Percentiles rank a stretch among this genome's conserved stretches.
Conservation (phyloP, 192 early-diverging fungal species). For the Physocladia obscura region DNA sequence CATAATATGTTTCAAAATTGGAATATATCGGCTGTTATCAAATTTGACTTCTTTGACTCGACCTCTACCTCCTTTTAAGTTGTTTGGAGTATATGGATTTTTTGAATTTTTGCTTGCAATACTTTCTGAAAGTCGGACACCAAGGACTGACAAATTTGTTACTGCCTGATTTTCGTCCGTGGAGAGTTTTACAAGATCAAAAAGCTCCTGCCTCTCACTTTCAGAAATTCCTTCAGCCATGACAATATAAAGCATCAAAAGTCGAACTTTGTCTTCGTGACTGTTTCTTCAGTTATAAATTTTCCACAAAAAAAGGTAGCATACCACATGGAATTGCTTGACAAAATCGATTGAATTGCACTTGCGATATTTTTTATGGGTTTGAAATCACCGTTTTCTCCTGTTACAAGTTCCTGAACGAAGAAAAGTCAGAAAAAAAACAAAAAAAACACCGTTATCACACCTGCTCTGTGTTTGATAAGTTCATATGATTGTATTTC, state of each 20-base stretch:
- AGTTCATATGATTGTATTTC: conserved; percentile 54
- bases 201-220: conserved; percentile 64
- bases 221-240: conserved; percentile 70
- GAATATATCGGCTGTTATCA: conserved; percentile 74
- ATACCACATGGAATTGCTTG: conserved; percentile 9
- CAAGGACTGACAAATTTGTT: conserved; percentile 70
- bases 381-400: conserved; percentile 67
- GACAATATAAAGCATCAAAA: conserved; percentile 74
- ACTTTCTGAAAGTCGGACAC: conserved; percentile 63
- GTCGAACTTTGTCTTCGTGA: conserved; percentile 68
- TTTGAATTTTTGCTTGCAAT: conserved; percentile 33
- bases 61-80: conserved; percentile 32
- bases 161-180: conserved; percentile 72
- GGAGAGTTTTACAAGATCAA: conserved; percentile 62
- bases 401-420: conserved; percentile 65
- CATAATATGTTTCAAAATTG: conserved; percentile 65
- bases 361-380: conserved; percentile 17
- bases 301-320: neutral
- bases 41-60: conserved; percentile 58
- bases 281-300: conserved; percentile 37
- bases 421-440: neutral
- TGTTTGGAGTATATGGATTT: conserved; percentile 20
- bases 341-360: neutral
- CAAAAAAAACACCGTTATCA: neutral
- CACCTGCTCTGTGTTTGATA: conserved; percentile 70